phyloP scores from a whole-genome alignment of 331 rosid species.

The Malus hybrid region DNA sequence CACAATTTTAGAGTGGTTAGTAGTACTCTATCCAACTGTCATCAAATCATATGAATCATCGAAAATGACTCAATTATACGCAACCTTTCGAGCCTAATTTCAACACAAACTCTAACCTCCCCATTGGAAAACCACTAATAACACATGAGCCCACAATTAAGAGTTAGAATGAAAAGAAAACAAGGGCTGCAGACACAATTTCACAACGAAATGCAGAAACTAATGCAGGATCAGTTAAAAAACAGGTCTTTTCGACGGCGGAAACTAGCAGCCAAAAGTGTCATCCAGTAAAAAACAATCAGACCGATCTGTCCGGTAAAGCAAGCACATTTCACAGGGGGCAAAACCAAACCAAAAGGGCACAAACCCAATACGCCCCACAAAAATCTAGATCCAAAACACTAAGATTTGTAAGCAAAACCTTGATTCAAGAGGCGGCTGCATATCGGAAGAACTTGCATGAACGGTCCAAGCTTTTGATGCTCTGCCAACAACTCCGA shows the following conservation, averaged over 20 bases:
- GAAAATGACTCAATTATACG: slow-evolving; percentile 9
- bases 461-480: slow-evolving; percentile 90
- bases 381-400: slow-evolving; percentile 37
- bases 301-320: slow-evolving; percentile 27
- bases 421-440: slow-evolving; percentile 93
- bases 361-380: background rate
- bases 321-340: slow-evolving; percentile 13
- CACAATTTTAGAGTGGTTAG: background rate
- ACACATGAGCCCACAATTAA: background rate
- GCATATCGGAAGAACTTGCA: slow-evolving; percentile 85
- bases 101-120: background rate
- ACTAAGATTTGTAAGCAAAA: slow-evolving; percentile 14
- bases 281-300: slow-evolving; percentile 1
- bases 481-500: slow-evolving; percentile 85
- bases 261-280: background rate
- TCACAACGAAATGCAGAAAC: slow-evolving; percentile 10
- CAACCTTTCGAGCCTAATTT: background rate
- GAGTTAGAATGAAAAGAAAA: background rate
- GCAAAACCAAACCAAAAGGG: background rate
- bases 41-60: background rate
- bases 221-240: slow-evolving; percentile 25
- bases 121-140: background rate
- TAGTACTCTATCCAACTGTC: background rate
- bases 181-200: slow-evolving; percentile 12
- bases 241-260: background rate